A percentile compares a stretch with the other conserved stretches of the same genome.
Evolutionary conservation across 345 rosid genomes (phyloP).

Genomic region (Populus pruinosa): DNA sequence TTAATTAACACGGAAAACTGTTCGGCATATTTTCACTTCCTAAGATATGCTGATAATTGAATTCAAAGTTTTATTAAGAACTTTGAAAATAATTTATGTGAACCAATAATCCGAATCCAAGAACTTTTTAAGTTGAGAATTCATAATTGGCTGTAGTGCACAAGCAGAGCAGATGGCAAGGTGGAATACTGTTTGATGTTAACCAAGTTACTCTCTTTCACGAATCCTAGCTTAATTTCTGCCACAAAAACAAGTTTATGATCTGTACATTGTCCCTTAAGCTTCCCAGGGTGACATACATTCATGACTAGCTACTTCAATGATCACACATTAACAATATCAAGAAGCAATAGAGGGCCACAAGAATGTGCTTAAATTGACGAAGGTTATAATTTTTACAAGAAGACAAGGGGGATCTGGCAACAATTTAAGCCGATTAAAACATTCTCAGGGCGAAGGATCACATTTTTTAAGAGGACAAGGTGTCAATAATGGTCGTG

Average conservation of each 20-base stretch:
- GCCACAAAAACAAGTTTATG: background rate
- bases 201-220: background rate
- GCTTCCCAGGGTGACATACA: background rate
- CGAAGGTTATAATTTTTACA: conserved; percentile 22
- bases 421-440: background rate
- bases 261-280: background rate
- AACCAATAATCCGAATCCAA: background rate
- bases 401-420: background rate
- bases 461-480: conserved; percentile 36
- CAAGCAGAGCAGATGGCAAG: too few relatives aligned
- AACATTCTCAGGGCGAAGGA: background rate
- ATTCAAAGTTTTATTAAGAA: too few relatives aligned
- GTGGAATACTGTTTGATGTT: too few relatives aligned
- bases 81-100: background rate
- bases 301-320: background rate
- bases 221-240: background rate
- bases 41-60: too few relatives aligned
- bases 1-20: too few relatives aligned
- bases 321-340: background rate
- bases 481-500: conserved; percentile 88
- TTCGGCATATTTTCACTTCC: too few relatives aligned
- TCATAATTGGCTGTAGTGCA: too few relatives aligned
- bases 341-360: background rate
- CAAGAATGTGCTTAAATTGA: background rate
- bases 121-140: too few relatives aligned